A percentile compares a stretch with the other conserved stretches of the same genome.
Evolutionary conservation across 2,329 filamentous ascomycete genomes (phyloP).

Genomic region (Phialophora tarda): DNA sequence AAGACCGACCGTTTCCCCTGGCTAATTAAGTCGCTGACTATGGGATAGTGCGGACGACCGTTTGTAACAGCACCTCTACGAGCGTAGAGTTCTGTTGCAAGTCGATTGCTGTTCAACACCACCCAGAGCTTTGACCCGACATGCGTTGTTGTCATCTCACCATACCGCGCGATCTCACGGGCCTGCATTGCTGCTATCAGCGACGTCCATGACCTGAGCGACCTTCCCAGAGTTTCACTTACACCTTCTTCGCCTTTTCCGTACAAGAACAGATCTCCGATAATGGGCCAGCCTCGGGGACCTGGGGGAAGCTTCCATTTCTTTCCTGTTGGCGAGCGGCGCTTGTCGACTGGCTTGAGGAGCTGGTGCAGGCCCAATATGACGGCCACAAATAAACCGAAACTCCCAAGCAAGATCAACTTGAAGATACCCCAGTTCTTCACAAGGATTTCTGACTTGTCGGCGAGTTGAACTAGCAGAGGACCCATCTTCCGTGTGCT

Average conservation of each 20-base stretch:
- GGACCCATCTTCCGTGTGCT: not conserved
- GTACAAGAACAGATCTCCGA: conserved; percentile 37
- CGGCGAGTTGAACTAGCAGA: not conserved
- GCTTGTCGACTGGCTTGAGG: conserved; percentile 6
- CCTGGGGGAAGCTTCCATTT: conserved; percentile 40
- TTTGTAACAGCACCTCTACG: conserved; percentile 47
- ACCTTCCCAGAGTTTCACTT: not conserved
- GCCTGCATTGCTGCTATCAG: conserved; percentile 2
- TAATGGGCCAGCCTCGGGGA: conserved; percentile 37
- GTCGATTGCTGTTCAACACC: conserved; percentile 51
- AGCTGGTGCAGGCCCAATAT: conserved; percentile 3
- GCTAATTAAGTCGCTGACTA: conserved; percentile 49
- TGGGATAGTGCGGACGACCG: conserved; percentile 44
- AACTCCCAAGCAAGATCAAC: not conserved
- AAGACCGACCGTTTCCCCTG: conserved; percentile 45
- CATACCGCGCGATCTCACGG: conserved; percentile 34
- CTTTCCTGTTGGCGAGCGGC: conserved; percentile 1
- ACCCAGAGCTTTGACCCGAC: conserved; percentile 51
- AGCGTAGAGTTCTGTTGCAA: conserved; percentile 49
- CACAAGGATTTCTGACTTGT: not conserved
- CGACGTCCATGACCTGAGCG: not conserved
- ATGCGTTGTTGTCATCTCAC: conserved; percentile 45
- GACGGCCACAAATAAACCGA: not conserved
- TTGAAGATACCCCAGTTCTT: not conserved
- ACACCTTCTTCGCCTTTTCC: conserved; percentile 9